Base-by-base conservation (phyloP, 2,329 filamentous ascomycete genomes). In the Pseudogymnoascus sp. region DNA sequence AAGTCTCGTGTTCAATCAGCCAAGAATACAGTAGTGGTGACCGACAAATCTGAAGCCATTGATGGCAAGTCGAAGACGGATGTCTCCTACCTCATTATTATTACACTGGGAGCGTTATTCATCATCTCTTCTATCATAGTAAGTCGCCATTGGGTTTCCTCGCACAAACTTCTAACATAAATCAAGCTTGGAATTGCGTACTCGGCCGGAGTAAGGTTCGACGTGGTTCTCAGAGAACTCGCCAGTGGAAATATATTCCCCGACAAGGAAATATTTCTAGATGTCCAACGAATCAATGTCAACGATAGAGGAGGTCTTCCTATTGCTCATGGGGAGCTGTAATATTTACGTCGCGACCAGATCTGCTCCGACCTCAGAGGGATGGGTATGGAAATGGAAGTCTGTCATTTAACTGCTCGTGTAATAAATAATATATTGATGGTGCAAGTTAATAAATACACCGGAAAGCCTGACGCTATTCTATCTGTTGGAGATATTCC, bases 71-170 rank as follows among this genome's bases (percentile, higher is more conserved):
- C 81, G 7, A 80, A 78, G 63, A 82, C 80, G 72, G 77, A 80
- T 66, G 78, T 81, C 70, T 78, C 85, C 69, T 84, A 90, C 71
- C 82, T 98, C 71, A 78, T 90, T 41, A 72, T 80, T 21, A 84
- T 88, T 43, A 86, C 92, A 6, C 71, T 93, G 37, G 77, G 80
- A 25, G 86, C 89, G n/a, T 79, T 98, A 69, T 69, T 86, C 41
- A 71, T 93, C 39, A 84, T 97, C 39, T 88, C 92, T 19, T 79
- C 78, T 61, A 70, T 89, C 25, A 97, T 98, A 93, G 92, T 97
- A 82, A 71, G 67, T 65, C 23, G 1, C n/a, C 7, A 6, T 51
- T n/a, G 2, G 7, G 13, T n/a, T 51, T n/a, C 6, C 19, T 4
- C 19, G 21, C 23, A 25, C 21, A 51, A 25, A 28, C 6, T 51